A percentile compares a stretch with the other conserved stretches of the same genome.
Conservation (phyloP, 257 asterid genomes). For the Leptodermis oblonga region DNA sequence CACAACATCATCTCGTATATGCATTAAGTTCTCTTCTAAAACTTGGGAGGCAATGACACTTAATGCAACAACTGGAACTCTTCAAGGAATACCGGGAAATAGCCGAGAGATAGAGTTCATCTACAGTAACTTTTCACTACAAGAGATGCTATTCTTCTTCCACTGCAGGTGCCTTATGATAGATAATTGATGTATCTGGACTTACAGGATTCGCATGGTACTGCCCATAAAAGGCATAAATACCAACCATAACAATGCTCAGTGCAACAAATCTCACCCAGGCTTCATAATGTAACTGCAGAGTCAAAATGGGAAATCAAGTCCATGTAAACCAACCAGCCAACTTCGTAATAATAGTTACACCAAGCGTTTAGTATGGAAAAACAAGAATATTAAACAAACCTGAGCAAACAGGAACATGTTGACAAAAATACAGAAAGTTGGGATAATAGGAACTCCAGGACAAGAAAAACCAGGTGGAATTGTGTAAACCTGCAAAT, state of each 20-base stretch:
- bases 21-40: constrained; percentile 1
- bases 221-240: constrained; percentile 87
- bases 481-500: constrained; percentile 44
- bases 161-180: constrained; percentile 57
- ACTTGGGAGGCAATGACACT: neutral
- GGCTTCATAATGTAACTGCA: constrained; percentile 93
- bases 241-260: constrained; percentile 55
- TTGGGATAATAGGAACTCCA: constrained; percentile 82
- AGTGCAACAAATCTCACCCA: constrained; percentile 84
- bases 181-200: constrained; percentile 46
- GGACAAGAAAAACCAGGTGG: constrained; percentile 93
- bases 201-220: constrained; percentile 75
- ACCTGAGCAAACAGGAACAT: constrained; percentile 95
- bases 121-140: constrained; percentile 8
- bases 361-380: neutral
- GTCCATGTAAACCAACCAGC: neutral
- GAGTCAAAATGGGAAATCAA: constrained; percentile 1
- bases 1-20: neutral
- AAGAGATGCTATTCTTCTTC: constrained; percentile 35
- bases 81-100: neutral
- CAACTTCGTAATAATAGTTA: neutral
- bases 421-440: constrained; percentile 72
- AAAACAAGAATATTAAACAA: constrained; percentile 9
- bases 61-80: constrained; percentile 4
- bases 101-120: neutral